These are phyloP conservation scores for Heliamphora pulchella DNA, from an alignment of 179 eudicot genomes.

Conservation along the genomic window DNA sequence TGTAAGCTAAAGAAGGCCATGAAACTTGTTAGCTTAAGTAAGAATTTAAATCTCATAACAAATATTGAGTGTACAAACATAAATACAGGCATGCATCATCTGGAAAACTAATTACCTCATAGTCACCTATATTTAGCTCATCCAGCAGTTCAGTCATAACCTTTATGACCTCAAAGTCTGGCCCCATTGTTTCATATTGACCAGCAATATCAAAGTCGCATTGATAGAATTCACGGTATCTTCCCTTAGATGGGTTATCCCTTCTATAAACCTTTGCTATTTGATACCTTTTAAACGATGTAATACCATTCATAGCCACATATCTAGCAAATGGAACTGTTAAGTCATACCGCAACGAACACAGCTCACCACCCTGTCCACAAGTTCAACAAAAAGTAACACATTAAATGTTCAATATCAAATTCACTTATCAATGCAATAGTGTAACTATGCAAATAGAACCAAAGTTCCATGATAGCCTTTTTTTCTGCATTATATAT, in stretches of 20 bases:
- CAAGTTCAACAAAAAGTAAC: slow-evolving; percentile 14
- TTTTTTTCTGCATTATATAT: neutral
- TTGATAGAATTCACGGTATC: slow-evolving; percentile 96
- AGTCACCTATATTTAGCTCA: slow-evolving; percentile 76
- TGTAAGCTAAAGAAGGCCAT: neutral
- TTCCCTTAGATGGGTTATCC: slow-evolving; percentile 95
- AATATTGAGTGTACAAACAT: neutral
- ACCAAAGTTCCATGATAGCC: neutral
- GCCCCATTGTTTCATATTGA: slow-evolving; percentile 76
- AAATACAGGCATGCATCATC: neutral
- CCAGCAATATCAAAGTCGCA: slow-evolving; percentile 98
- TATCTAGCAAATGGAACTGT: slow-evolving; percentile 95
- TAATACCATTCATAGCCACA: slow-evolving; percentile 85
- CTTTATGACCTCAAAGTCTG: slow-evolving; percentile 86
- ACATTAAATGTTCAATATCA: slow-evolving; percentile 1
- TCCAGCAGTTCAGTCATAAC: slow-evolving; percentile 86
- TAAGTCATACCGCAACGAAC: slow-evolving; percentile 89
- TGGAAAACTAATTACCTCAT: slow-evolving; percentile 61
- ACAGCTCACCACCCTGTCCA: slow-evolving; percentile 91
- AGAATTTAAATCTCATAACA: neutral
- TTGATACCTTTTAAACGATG: slow-evolving; percentile 89
- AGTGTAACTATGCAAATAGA: neutral
- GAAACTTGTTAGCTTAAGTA: neutral
- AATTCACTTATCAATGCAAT: neutral
- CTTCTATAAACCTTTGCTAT: slow-evolving; percentile 94